Evolutionary conservation across 345 rosid genomes (phyloP).

Genomic region (Eucalyptus urophylla): DNA sequence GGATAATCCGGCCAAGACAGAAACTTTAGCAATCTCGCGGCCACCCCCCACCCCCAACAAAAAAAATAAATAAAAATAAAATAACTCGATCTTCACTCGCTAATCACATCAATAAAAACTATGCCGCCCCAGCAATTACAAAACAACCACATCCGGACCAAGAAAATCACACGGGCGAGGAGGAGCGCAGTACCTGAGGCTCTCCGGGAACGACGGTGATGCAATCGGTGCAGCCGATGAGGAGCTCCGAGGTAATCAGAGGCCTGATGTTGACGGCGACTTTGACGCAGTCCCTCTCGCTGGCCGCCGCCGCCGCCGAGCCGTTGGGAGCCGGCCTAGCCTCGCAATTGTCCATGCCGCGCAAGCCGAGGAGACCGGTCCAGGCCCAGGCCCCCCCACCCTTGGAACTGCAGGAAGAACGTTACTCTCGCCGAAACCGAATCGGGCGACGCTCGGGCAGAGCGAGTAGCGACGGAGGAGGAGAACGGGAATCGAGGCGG

Average conservation of each 20-base stretch:
- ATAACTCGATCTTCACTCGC: not conserved
- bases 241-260: slow-evolving; percentile 78
- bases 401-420: not conserved
- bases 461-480: not conserved
- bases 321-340: not conserved
- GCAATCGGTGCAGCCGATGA: slow-evolving; percentile 81
- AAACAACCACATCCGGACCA: not conserved
- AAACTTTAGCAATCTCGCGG: not conserved
- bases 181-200: slow-evolving; percentile 51
- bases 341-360: slow-evolving; percentile 39
- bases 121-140: not conserved
- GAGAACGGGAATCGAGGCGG: too few species aligned
- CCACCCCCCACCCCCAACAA: not conserved
- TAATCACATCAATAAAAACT: not conserved
- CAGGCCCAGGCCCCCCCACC: not conserved
- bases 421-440: not conserved
- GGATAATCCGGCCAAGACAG: not conserved
- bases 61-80: too few species aligned
- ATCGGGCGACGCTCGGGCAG: not conserved
- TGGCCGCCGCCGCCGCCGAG: not conserved
- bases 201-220: slow-evolving; percentile 72
- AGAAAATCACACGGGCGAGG: not conserved
- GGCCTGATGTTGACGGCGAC: slow-evolving; percentile 93
- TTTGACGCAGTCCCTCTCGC: slow-evolving; percentile 47
- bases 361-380: not conserved